Percentiles rank a stretch among this genome's conserved stretches.
These are phyloP conservation scores for Medicago ruthenica DNA, from an alignment of 306 rosid species.

Conservation along the genomic window DNA sequence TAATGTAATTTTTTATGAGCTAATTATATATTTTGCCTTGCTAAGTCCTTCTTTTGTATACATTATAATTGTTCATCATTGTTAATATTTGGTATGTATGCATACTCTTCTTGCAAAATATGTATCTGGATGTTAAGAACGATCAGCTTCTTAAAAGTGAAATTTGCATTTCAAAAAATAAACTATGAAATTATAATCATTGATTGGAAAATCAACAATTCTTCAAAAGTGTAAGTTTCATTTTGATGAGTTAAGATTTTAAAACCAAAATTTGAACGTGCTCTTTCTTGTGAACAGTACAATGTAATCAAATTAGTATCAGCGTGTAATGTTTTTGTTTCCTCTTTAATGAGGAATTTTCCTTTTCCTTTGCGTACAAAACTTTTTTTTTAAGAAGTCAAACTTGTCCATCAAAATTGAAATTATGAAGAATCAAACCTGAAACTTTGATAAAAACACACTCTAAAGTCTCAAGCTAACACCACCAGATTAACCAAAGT, in stretches of 20 bases:
- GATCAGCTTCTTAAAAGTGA: neutral
- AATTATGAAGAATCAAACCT: too few species aligned
- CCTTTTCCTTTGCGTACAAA: too few species aligned
- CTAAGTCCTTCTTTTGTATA: slow-evolving; percentile 7
- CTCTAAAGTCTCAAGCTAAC: too few species aligned
- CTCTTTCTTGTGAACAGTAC: neutral
- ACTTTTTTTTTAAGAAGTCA: too few species aligned
- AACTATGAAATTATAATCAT: neutral
- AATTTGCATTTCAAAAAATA: neutral
- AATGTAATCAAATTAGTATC: too few species aligned
- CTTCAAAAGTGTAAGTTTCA: neutral
- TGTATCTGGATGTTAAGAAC: neutral
- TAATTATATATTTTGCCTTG: slow-evolving; percentile 24
- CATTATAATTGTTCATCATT: slow-evolving; percentile 37
- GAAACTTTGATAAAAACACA: too few species aligned
- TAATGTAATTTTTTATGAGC: slow-evolving; percentile 36
- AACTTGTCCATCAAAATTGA: too few species aligned
- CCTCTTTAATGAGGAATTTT: too few species aligned
- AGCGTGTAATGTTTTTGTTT: too few species aligned
- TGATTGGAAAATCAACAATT: neutral
- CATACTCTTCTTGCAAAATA: neutral
- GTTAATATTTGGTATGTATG: slow-evolving; percentile 16
- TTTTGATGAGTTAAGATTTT: slow-evolving; percentile 6
- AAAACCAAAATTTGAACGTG: neutral
- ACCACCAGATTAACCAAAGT: too few species aligned